Evolutionary conservation across 208 protist species (phyloP).

Genomic region (Perkinsela sp.): DNA sequence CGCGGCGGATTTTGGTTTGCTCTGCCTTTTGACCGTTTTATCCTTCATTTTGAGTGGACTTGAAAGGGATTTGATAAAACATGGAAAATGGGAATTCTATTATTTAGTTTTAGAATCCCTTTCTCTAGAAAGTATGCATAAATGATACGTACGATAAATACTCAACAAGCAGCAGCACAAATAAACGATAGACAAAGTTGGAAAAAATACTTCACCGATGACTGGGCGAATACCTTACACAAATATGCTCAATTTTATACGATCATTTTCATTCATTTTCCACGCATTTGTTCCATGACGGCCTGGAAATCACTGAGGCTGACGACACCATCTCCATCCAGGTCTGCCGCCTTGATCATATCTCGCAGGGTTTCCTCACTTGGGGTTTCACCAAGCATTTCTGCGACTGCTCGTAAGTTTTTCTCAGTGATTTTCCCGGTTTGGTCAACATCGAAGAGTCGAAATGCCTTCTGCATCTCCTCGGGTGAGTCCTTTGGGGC

Average conservation of each 20-base stretch:
- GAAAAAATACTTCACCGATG: neutral
- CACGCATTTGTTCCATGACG: slow-evolving; percentile 73
- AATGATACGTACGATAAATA: no score
- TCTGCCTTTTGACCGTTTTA: no score
- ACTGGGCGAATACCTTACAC: neutral
- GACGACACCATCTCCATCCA: slow-evolving; percentile 78
- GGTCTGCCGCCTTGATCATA: slow-evolving; percentile 86
- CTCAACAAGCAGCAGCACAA: no score
- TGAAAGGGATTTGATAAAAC: no score
- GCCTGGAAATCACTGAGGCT: slow-evolving; percentile 79
- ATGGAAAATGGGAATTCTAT: no score
- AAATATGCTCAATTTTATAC: neutral
- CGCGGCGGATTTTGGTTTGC: no score
- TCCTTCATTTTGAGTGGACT: no score
- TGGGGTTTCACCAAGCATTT: slow-evolving; percentile 76
- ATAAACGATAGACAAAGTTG: no score
- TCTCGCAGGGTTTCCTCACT: slow-evolving; percentile 83
- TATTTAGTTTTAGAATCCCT: no score
- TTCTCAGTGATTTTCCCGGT: slow-evolving; percentile 80
- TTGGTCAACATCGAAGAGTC: slow-evolving; percentile 80
- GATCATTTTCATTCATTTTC: neutral
- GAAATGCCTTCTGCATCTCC: slow-evolving; percentile 79
- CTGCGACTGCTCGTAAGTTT: slow-evolving; percentile 82
- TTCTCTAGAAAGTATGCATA: no score
- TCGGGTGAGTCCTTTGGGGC: slow-evolving; percentile 64